Evolutionary conservation across 805 yeast genomes (phyloP).

Genomic region (Pichia occidentalis): DNA sequence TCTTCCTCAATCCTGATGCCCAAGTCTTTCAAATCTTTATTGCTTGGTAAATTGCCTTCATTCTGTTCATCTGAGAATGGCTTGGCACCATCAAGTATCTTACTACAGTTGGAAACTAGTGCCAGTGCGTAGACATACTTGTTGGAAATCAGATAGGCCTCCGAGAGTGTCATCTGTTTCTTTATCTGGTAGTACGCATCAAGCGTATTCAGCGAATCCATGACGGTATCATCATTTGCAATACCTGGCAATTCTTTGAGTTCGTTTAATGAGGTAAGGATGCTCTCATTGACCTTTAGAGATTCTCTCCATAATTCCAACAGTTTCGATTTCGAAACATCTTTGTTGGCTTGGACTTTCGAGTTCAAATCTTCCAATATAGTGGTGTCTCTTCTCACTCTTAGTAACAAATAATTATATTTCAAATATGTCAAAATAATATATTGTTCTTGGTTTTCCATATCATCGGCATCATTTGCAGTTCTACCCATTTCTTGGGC

Average conservation of each 20-base stretch:
- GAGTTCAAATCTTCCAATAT: conserved; percentile 33
- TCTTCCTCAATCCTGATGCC: conserved; percentile 16
- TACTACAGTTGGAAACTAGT: conserved; percentile 31
- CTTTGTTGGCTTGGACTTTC: conserved; percentile 17
- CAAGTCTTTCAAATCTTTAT: conserved; percentile 28
- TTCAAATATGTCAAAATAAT: conserved; percentile 69
- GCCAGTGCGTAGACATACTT: conserved; percentile 43
- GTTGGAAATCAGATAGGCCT: conserved; percentile 35
- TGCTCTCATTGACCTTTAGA: conserved; percentile 43
- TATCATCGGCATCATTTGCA: conserved; percentile 40
- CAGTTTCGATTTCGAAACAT: conserved; percentile 20
- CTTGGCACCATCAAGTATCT: conserved; percentile 7
- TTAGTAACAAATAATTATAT: conserved; percentile 57
- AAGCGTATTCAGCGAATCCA: conserved; percentile 46
- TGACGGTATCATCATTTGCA: conserved; percentile 69
- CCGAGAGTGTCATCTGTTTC: conserved; percentile 40
- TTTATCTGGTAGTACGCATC: conserved; percentile 39
- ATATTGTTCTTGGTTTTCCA: conserved; percentile 62
- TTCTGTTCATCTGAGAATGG: conserved; percentile 7
- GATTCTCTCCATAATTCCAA: conserved; percentile 35
- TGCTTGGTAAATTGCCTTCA: conserved; percentile 34
- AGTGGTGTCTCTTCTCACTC: conserved; percentile 64
- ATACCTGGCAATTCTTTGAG: conserved; percentile 87
- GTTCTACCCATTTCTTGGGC: conserved; percentile 44
- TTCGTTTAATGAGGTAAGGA: conserved; percentile 48